Percentiles rank a stretch among this genome's conserved stretches.
phyloP scores from a whole-genome alignment of 2,329 filamentous ascomycete species.

The Colletotrichum plurivorum region DNA sequence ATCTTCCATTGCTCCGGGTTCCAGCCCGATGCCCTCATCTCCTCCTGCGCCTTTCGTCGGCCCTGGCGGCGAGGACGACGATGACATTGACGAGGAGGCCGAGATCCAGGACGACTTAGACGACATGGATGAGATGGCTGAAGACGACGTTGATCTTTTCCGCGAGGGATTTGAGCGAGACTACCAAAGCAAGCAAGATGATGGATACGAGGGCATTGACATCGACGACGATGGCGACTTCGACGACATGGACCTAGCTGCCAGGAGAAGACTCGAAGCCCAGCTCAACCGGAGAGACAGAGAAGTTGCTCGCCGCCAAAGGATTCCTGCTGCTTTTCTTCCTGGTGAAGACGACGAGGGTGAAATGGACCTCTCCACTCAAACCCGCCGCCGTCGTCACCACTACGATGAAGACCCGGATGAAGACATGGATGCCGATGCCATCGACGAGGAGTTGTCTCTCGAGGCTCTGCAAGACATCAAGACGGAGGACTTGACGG shows the following conservation, averaged over 20 bases:
- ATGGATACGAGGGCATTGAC: slow-evolving; percentile 78
- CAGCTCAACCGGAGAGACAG: slow-evolving; percentile 81
- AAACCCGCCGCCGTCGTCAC: slow-evolving; percentile 87
- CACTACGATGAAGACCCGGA: slow-evolving; percentile 96
- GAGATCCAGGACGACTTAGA: slow-evolving; percentile 81
- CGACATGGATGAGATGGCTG: slow-evolving; percentile 85
- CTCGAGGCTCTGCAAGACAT: slow-evolving; percentile 93
- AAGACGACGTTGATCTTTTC: slow-evolving; percentile 86
- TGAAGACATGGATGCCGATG: slow-evolving; percentile 91
- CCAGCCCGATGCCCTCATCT: slow-evolving; percentile 77
- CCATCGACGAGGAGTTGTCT: slow-evolving; percentile 95
- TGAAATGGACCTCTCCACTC: slow-evolving; percentile 86
- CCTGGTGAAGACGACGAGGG: slow-evolving; percentile 88
- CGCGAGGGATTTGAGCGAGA: slow-evolving; percentile 81
- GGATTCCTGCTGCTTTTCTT: slow-evolving; percentile 81
- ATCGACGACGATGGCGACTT: slow-evolving; percentile 86
- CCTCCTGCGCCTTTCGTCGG: slow-evolving; percentile 75
- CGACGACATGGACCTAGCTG: slow-evolving; percentile 76
- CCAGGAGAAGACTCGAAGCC: slow-evolving; percentile 79
- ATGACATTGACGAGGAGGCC: slow-evolving; percentile 79
- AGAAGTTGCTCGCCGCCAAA: slow-evolving; percentile 76
- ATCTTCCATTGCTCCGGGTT: slow-evolving; percentile 66
- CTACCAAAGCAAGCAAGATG: slow-evolving; percentile 76
- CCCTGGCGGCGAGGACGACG: slow-evolving; percentile 77
- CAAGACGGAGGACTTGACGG: slow-evolving; percentile 92